These are phyloP conservation scores for Globisporangium sylvaticum DNA, from an alignment of 352 stramenopile species.

Conservation along the genomic window DNA sequence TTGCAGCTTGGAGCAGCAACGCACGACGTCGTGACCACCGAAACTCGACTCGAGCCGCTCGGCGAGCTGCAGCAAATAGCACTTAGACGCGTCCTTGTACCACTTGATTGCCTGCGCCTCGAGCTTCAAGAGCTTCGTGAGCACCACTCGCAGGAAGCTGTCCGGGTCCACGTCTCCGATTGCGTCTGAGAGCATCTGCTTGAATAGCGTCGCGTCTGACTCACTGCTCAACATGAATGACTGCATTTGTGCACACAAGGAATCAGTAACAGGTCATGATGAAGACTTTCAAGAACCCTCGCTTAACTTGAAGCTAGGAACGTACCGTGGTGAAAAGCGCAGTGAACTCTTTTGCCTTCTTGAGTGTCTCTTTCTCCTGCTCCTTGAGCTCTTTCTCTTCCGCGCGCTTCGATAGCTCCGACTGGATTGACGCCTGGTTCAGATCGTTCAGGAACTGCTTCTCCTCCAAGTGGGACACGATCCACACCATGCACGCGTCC, in stretches of 20 bases:
- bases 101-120: slow-evolving; percentile 66
- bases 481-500: slow-evolving; percentile 81
- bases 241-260: slow-evolving; percentile 18
- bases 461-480: slow-evolving; percentile 72
- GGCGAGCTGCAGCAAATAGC: slow-evolving; percentile 69
- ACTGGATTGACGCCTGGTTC: slow-evolving; percentile 74
- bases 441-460: slow-evolving; percentile 63
- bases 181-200: slow-evolving; percentile 39
- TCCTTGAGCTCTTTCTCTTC: slow-evolving; percentile 59
- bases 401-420: slow-evolving; percentile 57
- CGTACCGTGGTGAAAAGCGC: slow-evolving; percentile 60
- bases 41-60: slow-evolving; percentile 43
- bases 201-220: slow-evolving; percentile 32
- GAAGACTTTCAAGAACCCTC: neutral
- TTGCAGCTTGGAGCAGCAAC: slow-evolving; percentile 37
- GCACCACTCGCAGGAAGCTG: slow-evolving; percentile 40
- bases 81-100: slow-evolving; percentile 61
- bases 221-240: slow-evolving; percentile 51
- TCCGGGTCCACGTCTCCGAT: slow-evolving; percentile 43
- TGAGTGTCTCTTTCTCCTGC: slow-evolving; percentile 48
- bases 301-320: neutral
- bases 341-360: slow-evolving; percentile 52
- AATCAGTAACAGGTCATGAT: neutral
- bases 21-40: slow-evolving; percentile 33
- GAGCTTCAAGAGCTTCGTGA: slow-evolving; percentile 64